Base-by-base conservation (phyloP, 169 alveolate species). In the Cryptosporidium sp. region DNA sequence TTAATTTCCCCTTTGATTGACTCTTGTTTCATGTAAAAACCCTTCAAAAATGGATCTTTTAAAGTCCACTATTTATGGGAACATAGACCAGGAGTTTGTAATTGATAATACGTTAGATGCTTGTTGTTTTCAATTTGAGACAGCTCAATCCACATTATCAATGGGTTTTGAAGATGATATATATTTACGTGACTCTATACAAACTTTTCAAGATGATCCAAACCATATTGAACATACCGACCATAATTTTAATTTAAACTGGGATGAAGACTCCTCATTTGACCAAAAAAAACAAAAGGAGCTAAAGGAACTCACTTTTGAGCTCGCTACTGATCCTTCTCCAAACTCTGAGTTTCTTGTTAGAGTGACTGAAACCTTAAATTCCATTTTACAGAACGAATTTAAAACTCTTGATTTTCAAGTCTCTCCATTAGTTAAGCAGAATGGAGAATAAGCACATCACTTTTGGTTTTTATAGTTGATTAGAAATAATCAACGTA, bases 261-360 rank as follows among this genome's bases (percentile, higher is more conserved):
- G 23, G 56, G 8, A 48, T 48, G 56, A 48, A 12, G 12, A 5
- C 23, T 14, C n/a, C 7, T 48, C 35, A 56, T 10, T 23, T 26
- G 42, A 35, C 14, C 72, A 31, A 52, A 29, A 65, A 26, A 65
- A 6, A 18, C 72, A n/a, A 7, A 18, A 18, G 53, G 72, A 65
- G 51, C 72, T 65, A 29, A 65, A 35, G 14, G 72, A 65, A 12
- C 23, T 65, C 8, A 65, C 72, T n/a, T 37, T 65, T 0, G 52
- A 65, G 51, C 72, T 65, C 23, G 44, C 48, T 29, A 12, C 44
- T 1, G 48, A 65, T 29, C 51, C 72, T 33, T 37, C 44, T 37
- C 72, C 72, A 29, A 65, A 29, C 12, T n/a, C 44, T n/a, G 72
- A 65, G 16, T 33, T 65, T 33, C 72, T 65, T 5, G 48, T 65